phyloP scores from a whole-genome alignment of 169 alveolate genomes.

The Fabrea salina region DNA sequence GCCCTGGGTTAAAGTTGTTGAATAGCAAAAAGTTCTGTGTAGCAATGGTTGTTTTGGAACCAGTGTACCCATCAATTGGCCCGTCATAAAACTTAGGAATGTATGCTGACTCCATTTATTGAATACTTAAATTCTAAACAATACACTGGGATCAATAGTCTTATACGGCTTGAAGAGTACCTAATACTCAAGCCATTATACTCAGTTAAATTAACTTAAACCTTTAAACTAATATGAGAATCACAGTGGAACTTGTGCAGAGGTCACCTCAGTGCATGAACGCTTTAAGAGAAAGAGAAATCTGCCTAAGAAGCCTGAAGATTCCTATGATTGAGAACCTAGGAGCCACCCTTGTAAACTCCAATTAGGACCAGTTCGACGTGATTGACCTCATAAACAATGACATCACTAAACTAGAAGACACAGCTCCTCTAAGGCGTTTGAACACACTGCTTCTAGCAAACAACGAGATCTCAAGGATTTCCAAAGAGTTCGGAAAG shows the following conservation, averaged over 20 bases:
- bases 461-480: constrained; percentile 37
- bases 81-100: no score
- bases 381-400: constrained; percentile 54
- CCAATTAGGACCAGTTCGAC: constrained; percentile 48
- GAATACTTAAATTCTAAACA: no score
- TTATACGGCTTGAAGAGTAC: no score
- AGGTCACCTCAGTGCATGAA: constrained; percentile 43
- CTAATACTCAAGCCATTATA: not conserved
- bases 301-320: constrained; percentile 51
- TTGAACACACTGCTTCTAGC: constrained; percentile 40
- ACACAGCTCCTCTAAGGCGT: constrained; percentile 34
- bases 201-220: not conserved
- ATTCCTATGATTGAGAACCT: constrained; percentile 52
- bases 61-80: not conserved
- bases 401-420: constrained; percentile 43
- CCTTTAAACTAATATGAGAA: constrained; percentile 47
- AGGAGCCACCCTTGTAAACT: constrained; percentile 30
- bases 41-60: not conserved
- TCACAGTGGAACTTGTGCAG: constrained; percentile 46
- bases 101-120: no score
- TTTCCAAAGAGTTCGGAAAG: constrained; percentile 28
- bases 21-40: no score
- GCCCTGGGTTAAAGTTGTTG: no score
- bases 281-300: constrained; percentile 42
- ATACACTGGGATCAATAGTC: no score